Evolutionary conservation across 1,139 yeast species (phyloP).

Genomic region (Pichia sp.): DNA sequence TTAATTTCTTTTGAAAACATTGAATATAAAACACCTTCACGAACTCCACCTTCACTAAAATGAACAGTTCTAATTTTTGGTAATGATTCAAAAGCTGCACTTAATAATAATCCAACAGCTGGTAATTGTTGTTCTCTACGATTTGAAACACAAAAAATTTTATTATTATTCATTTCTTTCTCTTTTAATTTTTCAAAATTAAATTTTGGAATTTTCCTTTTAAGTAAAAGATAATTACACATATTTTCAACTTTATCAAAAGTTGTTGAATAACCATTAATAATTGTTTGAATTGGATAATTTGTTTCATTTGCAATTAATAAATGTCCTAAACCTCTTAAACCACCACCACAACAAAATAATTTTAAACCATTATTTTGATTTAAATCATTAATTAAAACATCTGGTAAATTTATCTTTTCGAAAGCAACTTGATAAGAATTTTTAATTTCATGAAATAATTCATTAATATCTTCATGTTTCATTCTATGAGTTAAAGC

Average conservation of each 20-base stretch:
- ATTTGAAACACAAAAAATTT: conserved; percentile 53
- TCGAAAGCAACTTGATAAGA: conserved; percentile 44
- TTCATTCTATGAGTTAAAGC: conserved; percentile 49
- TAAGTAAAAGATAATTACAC: conserved; percentile 44
- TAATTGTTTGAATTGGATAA: conserved; percentile 56
- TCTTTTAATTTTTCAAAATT: conserved; percentile 11
- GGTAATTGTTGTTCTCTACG: conserved; percentile 58
- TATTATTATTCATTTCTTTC: conserved; percentile 23
- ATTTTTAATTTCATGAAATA: conserved; percentile 42
- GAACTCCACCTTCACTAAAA: conserved; percentile 65
- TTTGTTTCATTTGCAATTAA: conserved; percentile 45
- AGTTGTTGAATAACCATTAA: conserved; percentile 57
- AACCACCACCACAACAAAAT: conserved; percentile 64
- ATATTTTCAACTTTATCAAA: conserved; percentile 42
- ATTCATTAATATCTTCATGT: conserved; percentile 38
- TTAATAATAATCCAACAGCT: conserved; percentile 54
- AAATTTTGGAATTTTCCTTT: conserved; percentile 36
- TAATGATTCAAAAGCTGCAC: conserved; percentile 51
- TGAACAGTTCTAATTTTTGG: conserved; percentile 56
- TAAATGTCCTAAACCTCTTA: conserved; percentile 57
- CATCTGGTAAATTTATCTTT: conserved; percentile 38
- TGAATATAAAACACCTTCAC: conserved; percentile 64
- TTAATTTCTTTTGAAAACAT: conserved; percentile 48
- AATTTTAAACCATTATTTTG: conserved; percentile 51
- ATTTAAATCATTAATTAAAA: conserved; percentile 40